phyloP scores from a whole-genome alignment of 345 rosid species.

The Zanthoxylum bungeanum region DNA sequence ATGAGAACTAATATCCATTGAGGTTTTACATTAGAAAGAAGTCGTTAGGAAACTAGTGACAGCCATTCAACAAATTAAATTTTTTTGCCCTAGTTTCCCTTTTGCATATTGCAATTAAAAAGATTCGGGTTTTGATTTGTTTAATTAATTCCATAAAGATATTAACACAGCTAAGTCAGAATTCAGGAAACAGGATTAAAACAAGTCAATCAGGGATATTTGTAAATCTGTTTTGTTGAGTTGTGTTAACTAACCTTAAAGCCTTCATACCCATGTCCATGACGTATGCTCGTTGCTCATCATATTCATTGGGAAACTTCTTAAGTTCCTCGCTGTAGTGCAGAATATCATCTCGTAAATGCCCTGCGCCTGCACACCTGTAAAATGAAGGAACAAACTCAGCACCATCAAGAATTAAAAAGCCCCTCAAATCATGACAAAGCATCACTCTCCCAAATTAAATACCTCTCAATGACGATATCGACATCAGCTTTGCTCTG shows the following conservation, averaged over 20 bases:
- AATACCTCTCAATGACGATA: conserved; percentile 57
- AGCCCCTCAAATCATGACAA: background rate
- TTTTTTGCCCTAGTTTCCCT: too few species aligned
- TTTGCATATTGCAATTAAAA: too few species aligned
- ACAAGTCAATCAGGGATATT: background rate
- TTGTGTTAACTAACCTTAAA: conserved; percentile 50
- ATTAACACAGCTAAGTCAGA: background rate
- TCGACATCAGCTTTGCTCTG: conserved; percentile 92
- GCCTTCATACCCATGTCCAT: conserved; percentile 88
- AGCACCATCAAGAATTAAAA: conserved; percentile 13
- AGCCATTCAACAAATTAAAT: too few species aligned
- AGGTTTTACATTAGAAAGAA: too few species aligned
- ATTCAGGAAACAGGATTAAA: background rate
- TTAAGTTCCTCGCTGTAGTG: conserved; percentile 62
- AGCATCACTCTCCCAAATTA: background rate
- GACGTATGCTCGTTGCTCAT: conserved; percentile 62
- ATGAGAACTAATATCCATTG: too few species aligned
- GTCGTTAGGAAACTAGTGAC: too few species aligned
- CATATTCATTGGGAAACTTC: conserved; percentile 43
- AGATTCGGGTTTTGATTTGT: background rate
- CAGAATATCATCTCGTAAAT: conserved; percentile 75
- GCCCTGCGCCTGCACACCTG: conserved; percentile 96
- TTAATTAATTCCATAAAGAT: background rate
- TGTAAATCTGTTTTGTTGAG: conserved; percentile 7
- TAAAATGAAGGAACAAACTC: conserved; percentile 12